These are phyloP conservation scores for Solanum chmielewskii DNA, from an alignment of 257 asterid genomes.

Conservation along the genomic window DNA sequence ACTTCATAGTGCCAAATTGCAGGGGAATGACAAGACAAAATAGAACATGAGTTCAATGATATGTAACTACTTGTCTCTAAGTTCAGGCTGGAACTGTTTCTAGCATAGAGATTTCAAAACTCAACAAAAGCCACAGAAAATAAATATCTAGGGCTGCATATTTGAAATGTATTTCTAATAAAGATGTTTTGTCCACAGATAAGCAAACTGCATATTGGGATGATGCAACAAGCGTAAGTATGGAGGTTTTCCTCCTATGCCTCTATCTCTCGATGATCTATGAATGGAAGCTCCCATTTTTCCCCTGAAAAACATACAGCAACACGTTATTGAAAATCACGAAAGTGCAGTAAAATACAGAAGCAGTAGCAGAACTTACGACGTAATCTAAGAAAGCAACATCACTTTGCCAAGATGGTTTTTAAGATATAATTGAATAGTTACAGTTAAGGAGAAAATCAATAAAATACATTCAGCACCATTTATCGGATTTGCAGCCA, in stretches of 20 bases:
- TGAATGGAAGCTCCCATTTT: conserved; percentile 70
- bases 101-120: background rate
- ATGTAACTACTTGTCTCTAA: background rate
- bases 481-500: background rate
- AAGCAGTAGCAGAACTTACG: background rate
- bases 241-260: conserved; percentile 63
- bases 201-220: background rate
- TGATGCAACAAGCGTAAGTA: conserved; percentile 36
- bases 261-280: conserved; percentile 28
- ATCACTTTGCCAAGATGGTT: background rate
- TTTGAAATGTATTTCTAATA: background rate
- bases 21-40: background rate
- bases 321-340: background rate
- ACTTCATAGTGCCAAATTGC: background rate
- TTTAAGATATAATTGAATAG: background rate
- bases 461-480: background rate
- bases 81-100: background rate
- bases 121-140: background rate
- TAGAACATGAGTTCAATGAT: background rate
- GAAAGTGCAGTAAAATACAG: background rate
- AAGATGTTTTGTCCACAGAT: background rate
- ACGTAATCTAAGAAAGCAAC: background rate
- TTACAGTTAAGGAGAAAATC: background rate
- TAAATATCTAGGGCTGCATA: background rate
- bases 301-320: conserved; percentile 35